Percentiles rank a stretch among this genome's conserved stretches.
These are phyloP conservation scores for Metschnikowia cerradonensis DNA, from an alignment of 805 yeast species.

Conservation along the genomic window DNA sequence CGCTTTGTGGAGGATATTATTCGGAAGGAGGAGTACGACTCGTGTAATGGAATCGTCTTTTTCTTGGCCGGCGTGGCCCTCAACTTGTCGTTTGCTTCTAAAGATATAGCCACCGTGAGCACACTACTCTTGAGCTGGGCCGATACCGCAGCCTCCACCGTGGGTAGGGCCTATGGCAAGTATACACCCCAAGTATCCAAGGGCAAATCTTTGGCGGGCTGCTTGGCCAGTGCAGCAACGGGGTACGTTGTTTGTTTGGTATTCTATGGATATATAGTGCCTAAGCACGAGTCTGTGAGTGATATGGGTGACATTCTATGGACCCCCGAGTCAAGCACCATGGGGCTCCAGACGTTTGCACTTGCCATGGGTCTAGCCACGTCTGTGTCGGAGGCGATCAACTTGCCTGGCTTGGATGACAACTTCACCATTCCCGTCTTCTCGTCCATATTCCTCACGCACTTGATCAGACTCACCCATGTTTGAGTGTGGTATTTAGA, in stretches of 20 bases:
- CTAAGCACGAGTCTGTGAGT: conserved; percentile 50
- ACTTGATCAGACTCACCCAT: conserved; percentile 31
- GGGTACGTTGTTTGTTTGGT: conserved; percentile 66
- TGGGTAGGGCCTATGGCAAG: conserved; percentile 84
- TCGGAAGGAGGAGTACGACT: conserved; percentile 73
- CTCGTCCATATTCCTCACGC: conserved; percentile 62
- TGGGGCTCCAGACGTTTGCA: conserved; percentile 53
- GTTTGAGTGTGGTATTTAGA: not conserved
- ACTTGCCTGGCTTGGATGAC: conserved; percentile 76
- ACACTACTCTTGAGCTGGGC: conserved; percentile 90
- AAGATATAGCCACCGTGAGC: conserved; percentile 76
- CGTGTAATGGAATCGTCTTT: conserved; percentile 83
- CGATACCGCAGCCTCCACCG: conserved; percentile 93
- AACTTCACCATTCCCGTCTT: conserved; percentile 91
- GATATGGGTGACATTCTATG: conserved; percentile 59
- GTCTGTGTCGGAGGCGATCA: conserved; percentile 81
- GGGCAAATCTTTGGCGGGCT: conserved; percentile 86
- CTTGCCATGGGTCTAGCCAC: conserved; percentile 75
- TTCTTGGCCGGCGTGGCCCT: conserved; percentile 74
- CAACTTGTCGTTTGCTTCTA: conserved; percentile 66
- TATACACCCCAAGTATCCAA: conserved; percentile 72
- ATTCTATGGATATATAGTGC: conserved; percentile 72
- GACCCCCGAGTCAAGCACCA: conserved; percentile 54
- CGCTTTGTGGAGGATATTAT: conserved; percentile 71
- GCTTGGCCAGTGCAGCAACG: conserved; percentile 74